Evolutionary conservation across 177 flowering plant genomes (phyloP), one percentile per base, ranked within the genome.

Genomic region (Tripterygium wilfordii): DNA sequence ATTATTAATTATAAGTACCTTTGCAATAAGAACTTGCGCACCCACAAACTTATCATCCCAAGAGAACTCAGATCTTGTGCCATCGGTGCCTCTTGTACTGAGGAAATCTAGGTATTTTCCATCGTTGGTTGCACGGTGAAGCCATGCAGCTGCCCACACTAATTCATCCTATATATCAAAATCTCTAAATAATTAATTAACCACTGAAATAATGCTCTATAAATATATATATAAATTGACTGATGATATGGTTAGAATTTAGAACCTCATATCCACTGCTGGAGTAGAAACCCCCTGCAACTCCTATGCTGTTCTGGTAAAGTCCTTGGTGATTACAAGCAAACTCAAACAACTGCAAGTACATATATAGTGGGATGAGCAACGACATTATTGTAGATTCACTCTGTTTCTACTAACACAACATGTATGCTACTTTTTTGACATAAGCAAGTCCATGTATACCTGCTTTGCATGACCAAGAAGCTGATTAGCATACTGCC

Each of bases 141-240:
- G 79, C 88, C 88, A 84, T 40, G 71, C 70, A 9, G 84, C 83
- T 18, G 86, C 88, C 92, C 88, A 82, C 19, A 68, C 8, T 44
- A 82, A 20, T 31, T 84, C 92, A 56, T 84, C 92, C 82, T 82
- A 58, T 16, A 15, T 8, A 22, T 22, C 22, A 39, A n/a, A n/a
- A n/a, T n/a, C n/a, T n/a, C n/a, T n/a, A n/a, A n/a, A n/a, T n/a
- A n/a, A n/a, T n/a, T n/a, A n/a, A n/a, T n/a, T n/a, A n/a, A n/a
- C n/a, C n/a, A n/a, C n/a, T n/a, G n/a, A n/a, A n/a, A n/a, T n/a
- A n/a, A n/a, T n/a, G n/a, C n/a, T n/a, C n/a, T n/a, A n/a, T n/a
- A n/a, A n/a, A n/a, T n/a, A n/a, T n/a, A n/a, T n/a, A n/a, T n/a
- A n/a, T n/a, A n/a, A n/a, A n/a, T n/a, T n/a, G n/a, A n/a, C n/a